A percentile compares a stretch with the other conserved stretches of the same genome.
Evolutionary conservation across 139 green algal species (phyloP).

Genomic region (Coelastrella sp.): DNA sequence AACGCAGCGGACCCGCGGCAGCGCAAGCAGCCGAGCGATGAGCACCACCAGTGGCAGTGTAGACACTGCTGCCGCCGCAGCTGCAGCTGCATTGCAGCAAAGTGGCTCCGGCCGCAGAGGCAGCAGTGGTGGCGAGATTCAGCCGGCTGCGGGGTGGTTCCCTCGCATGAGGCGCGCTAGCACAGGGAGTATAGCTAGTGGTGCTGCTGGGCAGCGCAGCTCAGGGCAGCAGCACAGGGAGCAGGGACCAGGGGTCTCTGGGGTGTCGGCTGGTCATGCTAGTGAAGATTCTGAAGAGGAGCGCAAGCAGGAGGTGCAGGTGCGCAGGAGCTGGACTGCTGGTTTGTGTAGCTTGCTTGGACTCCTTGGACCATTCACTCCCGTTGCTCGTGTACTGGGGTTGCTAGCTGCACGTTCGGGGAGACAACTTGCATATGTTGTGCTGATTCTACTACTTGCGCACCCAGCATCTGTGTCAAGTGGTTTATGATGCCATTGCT

Average conservation of each 20-base stretch:
- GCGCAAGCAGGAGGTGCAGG: conserved; percentile 9
- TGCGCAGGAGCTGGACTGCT: neutral
- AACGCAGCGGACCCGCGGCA: neutral
- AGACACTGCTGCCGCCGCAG: neutral
- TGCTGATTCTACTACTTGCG: too few relatives aligned
- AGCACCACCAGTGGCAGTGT: neutral
- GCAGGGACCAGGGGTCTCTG: neutral
- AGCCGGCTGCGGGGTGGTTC: neutral
- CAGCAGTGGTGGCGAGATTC: neutral
- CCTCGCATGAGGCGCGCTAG: too few relatives aligned
- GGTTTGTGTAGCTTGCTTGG: too few relatives aligned
- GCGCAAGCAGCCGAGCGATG: neutral
- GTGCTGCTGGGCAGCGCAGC: neutral
- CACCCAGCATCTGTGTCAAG: too few relatives aligned
- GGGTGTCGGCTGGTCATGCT: neutral
- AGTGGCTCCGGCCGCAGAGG: neutral
- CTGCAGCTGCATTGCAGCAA: neutral
- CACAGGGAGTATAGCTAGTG: neutral
- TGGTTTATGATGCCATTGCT: too few relatives aligned
- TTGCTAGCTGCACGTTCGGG: too few relatives aligned
- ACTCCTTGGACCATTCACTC: too few relatives aligned
- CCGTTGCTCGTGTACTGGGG: too few relatives aligned
- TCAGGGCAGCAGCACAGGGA: neutral
- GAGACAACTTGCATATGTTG: too few relatives aligned
- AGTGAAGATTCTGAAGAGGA: neutral